Conservation (phyloP, 495 filamentous ascomycete species). For the Pyrenula aspistea region DNA sequence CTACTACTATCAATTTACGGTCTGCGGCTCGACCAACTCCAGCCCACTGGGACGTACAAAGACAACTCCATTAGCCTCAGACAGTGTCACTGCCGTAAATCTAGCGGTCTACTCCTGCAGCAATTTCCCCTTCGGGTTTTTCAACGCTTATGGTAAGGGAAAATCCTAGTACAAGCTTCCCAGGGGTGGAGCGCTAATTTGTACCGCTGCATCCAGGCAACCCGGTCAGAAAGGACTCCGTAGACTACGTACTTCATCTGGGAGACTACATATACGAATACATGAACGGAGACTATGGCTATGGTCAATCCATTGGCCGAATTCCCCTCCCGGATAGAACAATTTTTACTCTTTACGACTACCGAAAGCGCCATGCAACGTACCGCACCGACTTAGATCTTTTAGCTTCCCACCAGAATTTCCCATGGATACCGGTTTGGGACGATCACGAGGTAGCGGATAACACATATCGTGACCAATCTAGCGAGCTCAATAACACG, state of each 20-base stretch:
- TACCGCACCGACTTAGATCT: slow-evolving; percentile 56
- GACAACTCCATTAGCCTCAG: slow-evolving; percentile 28
- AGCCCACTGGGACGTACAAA: slow-evolving; percentile 43
- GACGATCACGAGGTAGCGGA: slow-evolving; percentile 59
- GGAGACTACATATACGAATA: slow-evolving; percentile 66
- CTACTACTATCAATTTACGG: slow-evolving; percentile 48
- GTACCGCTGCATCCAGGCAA: too few species aligned
- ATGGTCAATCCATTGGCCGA: slow-evolving; percentile 36
- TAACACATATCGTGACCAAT: slow-evolving; percentile 47
- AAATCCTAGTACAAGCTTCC: too few species aligned
- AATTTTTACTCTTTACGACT: slow-evolving; percentile 42
- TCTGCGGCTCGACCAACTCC: slow-evolving; percentile 34
- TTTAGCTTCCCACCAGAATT: slow-evolving; percentile 39
- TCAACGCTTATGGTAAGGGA: slow-evolving; percentile 59
- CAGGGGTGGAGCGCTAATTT: too few species aligned
- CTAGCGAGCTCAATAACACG: slow-evolving; percentile 44
- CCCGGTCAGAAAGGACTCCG: slow-evolving; percentile 52
- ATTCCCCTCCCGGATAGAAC: slow-evolving; percentile 33
- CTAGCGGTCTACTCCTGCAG: slow-evolving; percentile 46
- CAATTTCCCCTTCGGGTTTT: slow-evolving; percentile 43
- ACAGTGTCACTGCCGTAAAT: slow-evolving; percentile 24
- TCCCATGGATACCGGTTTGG: slow-evolving; percentile 62
- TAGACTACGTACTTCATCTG: slow-evolving; percentile 54
- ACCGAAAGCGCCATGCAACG: slow-evolving; percentile 46
- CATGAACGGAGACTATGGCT: slow-evolving; percentile 43